These are phyloP conservation scores for Marasmius oreades DNA, from an alignment of 1,284 basidiomycete genomes.

Conservation along the genomic window DNA sequence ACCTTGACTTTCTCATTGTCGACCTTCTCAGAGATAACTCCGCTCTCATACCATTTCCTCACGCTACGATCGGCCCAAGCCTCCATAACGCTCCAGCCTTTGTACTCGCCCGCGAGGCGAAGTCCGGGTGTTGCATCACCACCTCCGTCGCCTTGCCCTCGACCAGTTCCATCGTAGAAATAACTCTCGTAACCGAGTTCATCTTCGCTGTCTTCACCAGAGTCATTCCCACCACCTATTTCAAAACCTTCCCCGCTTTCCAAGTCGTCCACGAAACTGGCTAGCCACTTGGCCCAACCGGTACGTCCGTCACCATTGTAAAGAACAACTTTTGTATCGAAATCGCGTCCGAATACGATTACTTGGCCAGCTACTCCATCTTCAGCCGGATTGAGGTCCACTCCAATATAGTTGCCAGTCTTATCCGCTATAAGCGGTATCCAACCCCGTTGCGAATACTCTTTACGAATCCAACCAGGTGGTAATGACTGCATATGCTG, in stretches of 20 bases:
- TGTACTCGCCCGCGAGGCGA: constrained; percentile 77
- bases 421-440: constrained; percentile 93
- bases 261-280: constrained; percentile 90
- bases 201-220: constrained; percentile 75
- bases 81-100: constrained; percentile 87
- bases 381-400: constrained; percentile 88
- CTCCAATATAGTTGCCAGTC: constrained; percentile 94
- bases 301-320: constrained; percentile 87
- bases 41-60: constrained; percentile 79
- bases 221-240: constrained; percentile 63
- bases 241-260: constrained; percentile 88
- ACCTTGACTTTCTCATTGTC: constrained; percentile 50
- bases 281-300: constrained; percentile 95
- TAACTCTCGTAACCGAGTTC: constrained; percentile 85
- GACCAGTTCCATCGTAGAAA: constrained; percentile 75
- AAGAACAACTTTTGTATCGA: constrained; percentile 96
- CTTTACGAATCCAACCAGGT: constrained; percentile 83
- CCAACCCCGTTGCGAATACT: constrained; percentile 95
- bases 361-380: constrained; percentile 85
- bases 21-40: constrained; percentile 53
- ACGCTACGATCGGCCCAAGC: constrained; percentile 88
- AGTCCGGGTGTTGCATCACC: constrained; percentile 67
- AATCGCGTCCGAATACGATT: constrained; percentile 96
- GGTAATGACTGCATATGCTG: constrained; percentile 89
- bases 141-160: constrained; percentile 71